Evolutionary conservation across 148 eudicot species (phyloP), one percentile per base, ranked within the genome.

Genomic region (Dianthus caryophyllus): DNA sequence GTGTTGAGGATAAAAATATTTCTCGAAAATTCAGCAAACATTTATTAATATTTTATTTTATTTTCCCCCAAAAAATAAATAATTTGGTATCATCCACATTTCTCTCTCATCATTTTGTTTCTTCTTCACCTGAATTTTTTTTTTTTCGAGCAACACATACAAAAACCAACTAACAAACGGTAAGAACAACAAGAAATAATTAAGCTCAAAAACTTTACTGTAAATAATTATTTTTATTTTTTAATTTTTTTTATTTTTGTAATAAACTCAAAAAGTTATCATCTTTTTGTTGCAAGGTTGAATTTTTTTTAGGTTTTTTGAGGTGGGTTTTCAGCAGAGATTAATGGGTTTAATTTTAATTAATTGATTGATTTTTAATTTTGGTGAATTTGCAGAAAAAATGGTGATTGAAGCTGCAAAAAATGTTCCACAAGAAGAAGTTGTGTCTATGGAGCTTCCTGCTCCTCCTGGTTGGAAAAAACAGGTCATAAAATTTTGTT

Each of bases 391-490:
- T 68, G 77, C 70, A 80, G 86, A 75, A 20, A 53, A 75, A 67
- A 84, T 84, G 89, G 79, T 76, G 66, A 80, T 61, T 74, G 75
- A 79, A 55, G 84, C 73, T 39, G 79, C 73, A 71, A 79, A 71
- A 76, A 64, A 11, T 54, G 64, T 17, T 39, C 31, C 66, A 1
- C 71, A 68, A 41, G 80, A 87, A 31, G 85, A 84, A 68, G 80
- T 78, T 61, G 81, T 83, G 38, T 77, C 85, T 43, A 50, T 85
- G 72, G 93, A 87, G 56, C 93, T 87, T 43, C 87, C 93, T 75
- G 93, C 93, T 71, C 93, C 93, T 66, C 13, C 81, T 71, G 89
- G 93, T n/a, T 87, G 93, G 93, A 79, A 73, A 43, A 87, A 87
- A 77, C 80, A 77, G 93, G 90, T 85, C 60, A 15, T 29, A n/a